These are phyloP conservation scores for Maudiozyma humilis DNA, from an alignment of 1,139 yeast genomes.

Conservation along the genomic window DNA sequence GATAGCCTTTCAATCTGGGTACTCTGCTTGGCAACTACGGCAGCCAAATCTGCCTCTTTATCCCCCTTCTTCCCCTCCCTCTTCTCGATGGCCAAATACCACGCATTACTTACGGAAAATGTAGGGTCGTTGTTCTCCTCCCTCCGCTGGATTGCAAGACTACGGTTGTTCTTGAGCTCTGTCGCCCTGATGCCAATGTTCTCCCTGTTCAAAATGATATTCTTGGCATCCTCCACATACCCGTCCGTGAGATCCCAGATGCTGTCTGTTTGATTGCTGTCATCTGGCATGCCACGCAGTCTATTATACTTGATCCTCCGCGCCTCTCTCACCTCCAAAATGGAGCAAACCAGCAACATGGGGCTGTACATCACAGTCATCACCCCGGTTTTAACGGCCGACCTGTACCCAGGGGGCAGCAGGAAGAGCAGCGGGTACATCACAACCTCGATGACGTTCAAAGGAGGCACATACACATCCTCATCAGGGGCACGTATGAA, in stretches of 20 bases:
- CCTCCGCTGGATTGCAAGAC: conserved; percentile 43
- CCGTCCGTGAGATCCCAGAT: conserved; percentile 86
- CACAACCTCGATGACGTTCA: conserved; percentile 47
- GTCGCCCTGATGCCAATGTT: conserved; percentile 34
- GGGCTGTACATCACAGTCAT: conserved; percentile 68
- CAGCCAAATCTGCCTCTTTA: background rate
- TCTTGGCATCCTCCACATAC: conserved; percentile 37
- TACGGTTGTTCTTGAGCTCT: conserved; percentile 36
- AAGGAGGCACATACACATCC: conserved; percentile 78
- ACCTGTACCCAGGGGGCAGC: background rate
- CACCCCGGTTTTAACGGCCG: background rate
- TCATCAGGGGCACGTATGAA: conserved; percentile 86
- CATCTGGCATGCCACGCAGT: conserved; percentile 57
- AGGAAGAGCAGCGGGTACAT: conserved; percentile 32
- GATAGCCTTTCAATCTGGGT: background rate
- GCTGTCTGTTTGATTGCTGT: conserved; percentile 68
- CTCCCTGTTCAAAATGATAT: conserved; percentile 22
- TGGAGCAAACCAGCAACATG: conserved; percentile 49
- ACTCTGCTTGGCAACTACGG: background rate
- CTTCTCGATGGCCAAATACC: conserved; percentile 32
- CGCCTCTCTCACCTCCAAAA: conserved; percentile 58
- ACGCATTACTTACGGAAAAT: conserved; percentile 45
- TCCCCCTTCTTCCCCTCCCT: background rate
- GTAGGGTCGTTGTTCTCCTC: conserved; percentile 72
- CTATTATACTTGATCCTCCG: conserved; percentile 67